Evolutionary conservation across 139 green algal species (phyloP).

Genomic region (Trebouxia sp.): DNA sequence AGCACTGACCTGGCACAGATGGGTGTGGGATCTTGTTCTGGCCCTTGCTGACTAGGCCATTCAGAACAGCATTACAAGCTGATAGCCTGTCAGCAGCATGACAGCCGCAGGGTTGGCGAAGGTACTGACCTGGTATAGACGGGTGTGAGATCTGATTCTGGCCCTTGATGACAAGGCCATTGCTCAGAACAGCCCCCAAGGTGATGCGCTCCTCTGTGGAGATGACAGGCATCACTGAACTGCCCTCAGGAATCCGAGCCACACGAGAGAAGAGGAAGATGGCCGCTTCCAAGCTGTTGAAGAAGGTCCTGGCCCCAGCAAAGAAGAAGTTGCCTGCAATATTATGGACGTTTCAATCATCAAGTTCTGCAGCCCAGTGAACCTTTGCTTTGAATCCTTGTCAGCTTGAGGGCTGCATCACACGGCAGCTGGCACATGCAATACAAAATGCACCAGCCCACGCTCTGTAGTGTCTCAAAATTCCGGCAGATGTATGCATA

Average conservation of each 20-base stretch:
- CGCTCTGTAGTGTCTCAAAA: no score
- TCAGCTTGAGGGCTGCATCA: neutral
- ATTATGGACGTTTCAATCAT: no score
- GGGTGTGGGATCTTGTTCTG: no score
- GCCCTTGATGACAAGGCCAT: slow-evolving; percentile 86
- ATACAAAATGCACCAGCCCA: no score
- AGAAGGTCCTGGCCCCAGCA: slow-evolving; percentile 94
- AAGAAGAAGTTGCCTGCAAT: slow-evolving; percentile 99
- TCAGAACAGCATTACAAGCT: no score
- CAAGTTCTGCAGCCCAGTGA: neutral
- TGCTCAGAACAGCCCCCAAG: slow-evolving; percentile 90
- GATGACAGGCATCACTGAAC: slow-evolving; percentile 88
- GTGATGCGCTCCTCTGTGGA: slow-evolving; percentile 93
- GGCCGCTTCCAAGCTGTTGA: slow-evolving; percentile 94
- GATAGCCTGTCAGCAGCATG: no score
- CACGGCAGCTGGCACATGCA: no score
- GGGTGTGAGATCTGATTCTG: slow-evolving; percentile 98
- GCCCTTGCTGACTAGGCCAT: no score
- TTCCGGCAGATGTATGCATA: no score
- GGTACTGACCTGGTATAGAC: slow-evolving; percentile 12
- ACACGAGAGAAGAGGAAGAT: slow-evolving; percentile 96
- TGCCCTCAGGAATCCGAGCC: slow-evolving; percentile 67
- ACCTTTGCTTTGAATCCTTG: neutral
- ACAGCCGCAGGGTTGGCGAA: no score
- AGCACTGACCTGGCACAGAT: no score